Evolutionary conservation across 495 filamentous ascomycete genomes (phyloP), one percentile per base, ranked within the genome.

Genomic region (Hypoxylon cercidicola): DNA sequence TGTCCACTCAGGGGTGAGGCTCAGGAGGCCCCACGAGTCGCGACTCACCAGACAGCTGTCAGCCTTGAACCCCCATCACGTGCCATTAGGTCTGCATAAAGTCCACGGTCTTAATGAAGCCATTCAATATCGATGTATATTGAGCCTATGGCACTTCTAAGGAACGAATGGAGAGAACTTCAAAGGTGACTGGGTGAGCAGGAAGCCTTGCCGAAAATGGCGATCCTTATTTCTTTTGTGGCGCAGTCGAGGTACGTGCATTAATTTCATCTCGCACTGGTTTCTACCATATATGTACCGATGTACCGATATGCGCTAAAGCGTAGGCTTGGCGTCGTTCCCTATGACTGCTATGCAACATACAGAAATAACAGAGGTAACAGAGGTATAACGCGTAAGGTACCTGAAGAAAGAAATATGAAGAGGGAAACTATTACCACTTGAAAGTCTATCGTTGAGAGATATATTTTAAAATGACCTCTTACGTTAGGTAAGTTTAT

Each of bases 21-120:
- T 21, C 23, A 1, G 18, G 20, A 20, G 39, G 3, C 25, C 25
- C 25, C 25, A 28, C 25, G 25, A 28, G 25, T 28, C 21, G 20
- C 25, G 34, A 62, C 75, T 72, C 61, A 81, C 79, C 76, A 78
- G 52, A 81, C 56, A 39, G 76, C 73, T 41, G 77, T 72, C 46
- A 78, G 66, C 53, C 74, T 74, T 25, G 73, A 66, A 30, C 68
- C 74, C 18, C 71, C 71, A 68, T 71, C 72, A 52, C 75, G 64
- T 65, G 74, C 71, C 73, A 75, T 74, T 48, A 40, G 56, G 60
- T 63, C 48, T 55, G 54, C 68, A 71, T 67, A 63, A 63, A 63
- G 48, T 48, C 47, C 49, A 58, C 45, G 40, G 12, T 59, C 15
- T 57, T 35, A 59, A 30, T 37, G 54, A 62, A 68, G 58, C 64